phyloP scores from a whole-genome alignment of 805 yeast species.

The Yarrowia yakushimensis region DNA sequence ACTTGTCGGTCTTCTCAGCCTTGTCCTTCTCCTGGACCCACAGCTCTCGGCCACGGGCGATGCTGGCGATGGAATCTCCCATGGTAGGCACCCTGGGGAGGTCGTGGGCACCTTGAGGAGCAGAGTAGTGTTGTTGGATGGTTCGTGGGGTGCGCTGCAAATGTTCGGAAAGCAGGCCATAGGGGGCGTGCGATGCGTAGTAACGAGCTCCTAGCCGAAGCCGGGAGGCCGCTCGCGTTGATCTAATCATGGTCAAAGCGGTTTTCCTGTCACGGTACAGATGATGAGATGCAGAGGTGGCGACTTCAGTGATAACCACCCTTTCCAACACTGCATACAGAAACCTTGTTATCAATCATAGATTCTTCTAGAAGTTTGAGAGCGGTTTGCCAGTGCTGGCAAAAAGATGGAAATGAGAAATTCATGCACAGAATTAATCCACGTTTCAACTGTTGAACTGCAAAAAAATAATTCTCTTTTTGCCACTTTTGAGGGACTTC shows the following conservation, averaged over 20 bases:
- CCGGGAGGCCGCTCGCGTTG: slow-evolving; percentile 24
- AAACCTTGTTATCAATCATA: slow-evolving; percentile 16
- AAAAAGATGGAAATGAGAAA: neutral
- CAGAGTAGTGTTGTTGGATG: neutral
- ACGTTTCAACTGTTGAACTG: neutral
- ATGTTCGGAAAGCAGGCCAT: slow-evolving; percentile 1
- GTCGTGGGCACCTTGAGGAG: neutral
- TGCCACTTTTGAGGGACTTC: neutral
- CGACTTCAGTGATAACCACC: slow-evolving; percentile 16
- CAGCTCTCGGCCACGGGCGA: neutral
- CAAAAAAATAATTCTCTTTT: too few species aligned
- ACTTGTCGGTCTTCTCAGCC: neutral
- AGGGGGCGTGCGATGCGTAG: slow-evolving; percentile 19
- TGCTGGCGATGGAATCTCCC: slow-evolving; percentile 11
- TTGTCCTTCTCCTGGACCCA: slow-evolving; percentile 16
- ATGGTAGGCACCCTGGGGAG: neutral
- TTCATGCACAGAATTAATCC: too few species aligned
- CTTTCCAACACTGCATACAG: neutral
- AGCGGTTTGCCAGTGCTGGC: neutral
- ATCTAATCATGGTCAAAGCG: slow-evolving; percentile 16
- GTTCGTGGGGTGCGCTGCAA: neutral
- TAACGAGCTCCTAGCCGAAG: slow-evolving; percentile 20
- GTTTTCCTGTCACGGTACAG: neutral
- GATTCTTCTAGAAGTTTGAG: neutral
- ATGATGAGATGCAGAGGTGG: slow-evolving; percentile 23